Conservation (phyloP, 2,329 filamentous ascomycete genomes). For the Fusarium keratoplasticum region DNA sequence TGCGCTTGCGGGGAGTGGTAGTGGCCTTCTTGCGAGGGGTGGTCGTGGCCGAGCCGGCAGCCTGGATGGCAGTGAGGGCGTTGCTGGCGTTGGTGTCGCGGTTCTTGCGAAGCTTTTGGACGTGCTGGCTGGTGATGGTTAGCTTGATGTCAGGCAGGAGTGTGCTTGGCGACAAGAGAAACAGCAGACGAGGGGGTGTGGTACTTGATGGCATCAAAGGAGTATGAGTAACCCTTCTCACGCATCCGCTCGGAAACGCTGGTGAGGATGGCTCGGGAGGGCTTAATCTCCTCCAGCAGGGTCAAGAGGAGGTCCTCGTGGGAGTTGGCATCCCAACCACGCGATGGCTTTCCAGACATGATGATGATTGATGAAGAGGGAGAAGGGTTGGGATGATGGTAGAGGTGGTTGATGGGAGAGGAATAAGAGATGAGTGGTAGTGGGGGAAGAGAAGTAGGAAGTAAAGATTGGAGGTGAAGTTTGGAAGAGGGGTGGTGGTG, state of each 20-base stretch:
- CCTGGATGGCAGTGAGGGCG: conserved; percentile 25
- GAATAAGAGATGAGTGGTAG: background rate
- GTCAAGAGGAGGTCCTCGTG: conserved; percentile 54
- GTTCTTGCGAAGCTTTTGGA: conserved; percentile 57
- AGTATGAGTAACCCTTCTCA: conserved; percentile 53
- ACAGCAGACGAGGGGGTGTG: background rate
- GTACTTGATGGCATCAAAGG: conserved; percentile 56
- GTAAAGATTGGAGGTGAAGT: conserved; percentile 8
- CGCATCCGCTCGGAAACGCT: conserved; percentile 48
- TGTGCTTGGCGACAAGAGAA: background rate
- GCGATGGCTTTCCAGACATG: conserved; percentile 39
- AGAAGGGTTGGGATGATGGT: background rate
- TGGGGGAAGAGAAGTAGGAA: background rate
- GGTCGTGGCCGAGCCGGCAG: conserved; percentile 16
- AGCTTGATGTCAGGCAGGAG: conserved; percentile 7
- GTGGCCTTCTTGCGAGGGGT: conserved; percentile 42
- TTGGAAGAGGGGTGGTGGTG: background rate
- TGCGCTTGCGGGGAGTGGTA: conserved; percentile 47
- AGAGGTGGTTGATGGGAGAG: background rate
- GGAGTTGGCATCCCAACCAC: conserved; percentile 51
- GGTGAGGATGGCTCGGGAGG: conserved; percentile 49
- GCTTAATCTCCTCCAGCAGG: conserved; percentile 52
- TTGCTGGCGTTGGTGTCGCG: conserved; percentile 42
- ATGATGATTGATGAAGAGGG: conserved; percentile 8
- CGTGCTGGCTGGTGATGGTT: conserved; percentile 55